These are phyloP conservation scores for Botryotinia convoluta DNA, from an alignment of 2,329 filamentous ascomycete genomes.

Conservation along the genomic window DNA sequence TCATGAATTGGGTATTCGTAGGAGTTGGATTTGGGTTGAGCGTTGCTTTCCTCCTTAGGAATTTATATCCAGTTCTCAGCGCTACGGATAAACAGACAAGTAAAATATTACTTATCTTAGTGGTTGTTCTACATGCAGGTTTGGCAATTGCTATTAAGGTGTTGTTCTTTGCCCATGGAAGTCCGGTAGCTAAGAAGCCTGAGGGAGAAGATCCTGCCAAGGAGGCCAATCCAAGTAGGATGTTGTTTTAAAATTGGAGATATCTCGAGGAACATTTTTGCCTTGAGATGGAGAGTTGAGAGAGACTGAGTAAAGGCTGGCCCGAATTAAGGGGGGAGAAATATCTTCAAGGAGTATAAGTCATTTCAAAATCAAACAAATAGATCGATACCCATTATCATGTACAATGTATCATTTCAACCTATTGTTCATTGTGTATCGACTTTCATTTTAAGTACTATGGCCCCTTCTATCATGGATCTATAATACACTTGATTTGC, in stretches of 20 bases:
- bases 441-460: neutral
- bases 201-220: slow-evolving; percentile 20
- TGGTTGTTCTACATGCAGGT: slow-evolving; percentile 83
- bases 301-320: neutral
- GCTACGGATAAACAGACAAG: slow-evolving; percentile 90
- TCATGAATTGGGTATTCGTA: slow-evolving; percentile 93
- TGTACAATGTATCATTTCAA: slow-evolving; percentile 1
- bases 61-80: slow-evolving; percentile 86
- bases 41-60: slow-evolving; percentile 80
- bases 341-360: neutral
- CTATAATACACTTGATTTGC: neutral
- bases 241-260: slow-evolving; percentile 15
- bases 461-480: neutral
- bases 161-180: slow-evolving; percentile 86
- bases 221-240: slow-evolving; percentile 18
- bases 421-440: neutral
- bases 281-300: too few relatives aligned
- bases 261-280: neutral
- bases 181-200: slow-evolving; percentile 45
- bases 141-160: slow-evolving; percentile 93
- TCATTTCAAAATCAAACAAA: neutral
- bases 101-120: slow-evolving; percentile 80
- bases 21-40: slow-evolving; percentile 79
- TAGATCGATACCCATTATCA: slow-evolving; percentile 18
- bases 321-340: neutral